Base-by-base conservation (phyloP, 805 yeast species). In the Kluyveromyces dobzhanskii region DNA sequence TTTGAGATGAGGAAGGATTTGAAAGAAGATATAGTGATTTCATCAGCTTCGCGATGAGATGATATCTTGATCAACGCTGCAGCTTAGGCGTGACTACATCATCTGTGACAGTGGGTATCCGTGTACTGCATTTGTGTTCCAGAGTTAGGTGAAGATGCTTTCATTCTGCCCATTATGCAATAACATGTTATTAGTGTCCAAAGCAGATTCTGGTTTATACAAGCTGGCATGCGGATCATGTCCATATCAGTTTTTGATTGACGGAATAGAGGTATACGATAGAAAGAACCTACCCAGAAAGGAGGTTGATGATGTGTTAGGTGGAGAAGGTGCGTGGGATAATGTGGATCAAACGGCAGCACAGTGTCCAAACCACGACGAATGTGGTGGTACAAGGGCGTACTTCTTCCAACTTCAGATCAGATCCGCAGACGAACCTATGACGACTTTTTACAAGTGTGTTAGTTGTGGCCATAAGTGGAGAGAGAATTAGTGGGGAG, bases 311-410 rank as follows among this genome's bases (percentile, higher is more conserved):
- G 98, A 90, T 65, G 95, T 92, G 10, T 70, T 92, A 13, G 98
- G 98, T 41, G 97, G 95, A 18, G 94, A 97, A 2, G 97, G 95
- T 23, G 94, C 97, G 1, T 92, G 98, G 98, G 97, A 90, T 59
- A 90, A 92, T 56, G 98, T 92, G 19, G 98, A 92, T 57, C 97
- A 92, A 58, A 92, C 97, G 0, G 69, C 78, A 1, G 85, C 90
- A 0, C 94, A 90, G 58, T 90, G 98, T 69, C 96, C 97, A 3
- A 59, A 59, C 38, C 70, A 76, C 32, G 95, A 85, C 42, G 56
- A 68, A 2, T 92, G 98, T 67, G 94, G 85, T 30, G 80, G 81
- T 47, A 83, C 77, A 48, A 85, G 86, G 62, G 98, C 98, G 0
- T 92, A 92, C 64, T 92, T 85, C 70, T 92, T 88, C 73, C 97